Evolutionary conservation across 257 asterid species (phyloP).

Genomic region (Solanum medicagineum): DNA sequence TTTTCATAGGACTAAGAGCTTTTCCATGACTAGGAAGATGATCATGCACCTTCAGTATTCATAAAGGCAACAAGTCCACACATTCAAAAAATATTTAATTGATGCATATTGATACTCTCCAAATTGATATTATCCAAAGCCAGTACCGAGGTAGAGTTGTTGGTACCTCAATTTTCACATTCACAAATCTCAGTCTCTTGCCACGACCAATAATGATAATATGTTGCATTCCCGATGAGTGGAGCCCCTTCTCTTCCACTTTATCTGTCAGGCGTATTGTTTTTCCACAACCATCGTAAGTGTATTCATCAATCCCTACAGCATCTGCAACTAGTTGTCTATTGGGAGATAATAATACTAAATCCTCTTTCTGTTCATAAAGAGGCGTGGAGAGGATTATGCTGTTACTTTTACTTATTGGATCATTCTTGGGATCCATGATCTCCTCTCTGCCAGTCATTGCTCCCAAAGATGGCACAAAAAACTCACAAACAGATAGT

Average conservation of each 20-base stretch:
- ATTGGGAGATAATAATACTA: conserved; percentile 65
- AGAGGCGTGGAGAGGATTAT: conserved; percentile 52
- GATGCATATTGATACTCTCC: background rate
- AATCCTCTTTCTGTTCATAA: conserved; percentile 66
- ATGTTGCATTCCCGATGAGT: conserved; percentile 38
- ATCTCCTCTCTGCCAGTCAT: conserved; percentile 94
- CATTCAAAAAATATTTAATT: background rate
- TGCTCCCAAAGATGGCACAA: conserved; percentile 90
- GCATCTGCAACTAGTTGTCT: conserved; percentile 79
- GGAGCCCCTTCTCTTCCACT: conserved; percentile 38
- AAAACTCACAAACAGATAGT: conserved; percentile 83
- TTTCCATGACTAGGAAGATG: background rate
- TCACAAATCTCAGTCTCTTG: conserved; percentile 70
- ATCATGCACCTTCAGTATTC: background rate
- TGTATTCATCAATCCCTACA: conserved; percentile 68
- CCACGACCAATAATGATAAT: conserved; percentile 87
- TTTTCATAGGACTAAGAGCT: background rate
- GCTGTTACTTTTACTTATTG: conserved; percentile 53
- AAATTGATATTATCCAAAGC: background rate
- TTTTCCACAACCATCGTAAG: conserved; percentile 92
- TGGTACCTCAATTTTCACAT: conserved; percentile 88
- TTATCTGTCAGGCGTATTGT: conserved; percentile 54
- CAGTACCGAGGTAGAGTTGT: background rate
- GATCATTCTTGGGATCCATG: conserved; percentile 91
- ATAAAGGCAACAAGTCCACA: background rate